Evolutionary conservation across 2,329 filamentous ascomycete species (phyloP), one percentile per base, ranked within the genome.

Genomic region (Xylariaceae sp.): DNA sequence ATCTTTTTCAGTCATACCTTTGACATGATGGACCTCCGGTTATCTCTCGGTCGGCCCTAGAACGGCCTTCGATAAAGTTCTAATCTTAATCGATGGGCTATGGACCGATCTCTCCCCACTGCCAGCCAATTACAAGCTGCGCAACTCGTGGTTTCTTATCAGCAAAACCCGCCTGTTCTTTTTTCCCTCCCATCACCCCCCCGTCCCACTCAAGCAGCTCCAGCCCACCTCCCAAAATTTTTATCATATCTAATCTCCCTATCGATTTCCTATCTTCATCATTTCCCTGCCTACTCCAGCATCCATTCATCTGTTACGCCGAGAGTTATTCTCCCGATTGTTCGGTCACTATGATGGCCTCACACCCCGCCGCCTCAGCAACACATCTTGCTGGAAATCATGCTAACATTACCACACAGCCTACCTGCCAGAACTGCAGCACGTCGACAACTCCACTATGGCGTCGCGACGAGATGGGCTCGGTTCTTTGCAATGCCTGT

Each of bases 401-500:
- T 67, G 71, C 73, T 72, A 75, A 74, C 62, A 68, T 77, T 56
- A 68, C 80, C 68, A 76, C 81, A 73, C 85, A 97, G 90, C 91
- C 92, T 54, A 88, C 91, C 56, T 98, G 93, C 69, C 88, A 95
- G 67, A 98, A 98, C 68, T 98, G 93, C 71, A 82, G 82, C 54
- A 98, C 93, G 36, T 95, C 89, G 34, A 97, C 91, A 42, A 98
- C 93, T 37, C 93, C 93, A 34, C 74, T 98, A 64, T 98, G 93
- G 93, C 88, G 93, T 60, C 86, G 93, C 73, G 93, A 98, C 76
- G 93, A 98, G 73, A 82, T 86, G 61, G 93, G 93, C 56, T 86
- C 90, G 1, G 92, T 98, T 29, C 85, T 98, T 42, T 98, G 93
- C 82, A 98, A 98, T 72, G 93, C 93, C 62, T 98, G 93, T 70